Evolutionary conservation across 2,329 filamentous ascomycete species (phyloP).

Genomic region (Pseudopithomyces chartarum): DNA sequence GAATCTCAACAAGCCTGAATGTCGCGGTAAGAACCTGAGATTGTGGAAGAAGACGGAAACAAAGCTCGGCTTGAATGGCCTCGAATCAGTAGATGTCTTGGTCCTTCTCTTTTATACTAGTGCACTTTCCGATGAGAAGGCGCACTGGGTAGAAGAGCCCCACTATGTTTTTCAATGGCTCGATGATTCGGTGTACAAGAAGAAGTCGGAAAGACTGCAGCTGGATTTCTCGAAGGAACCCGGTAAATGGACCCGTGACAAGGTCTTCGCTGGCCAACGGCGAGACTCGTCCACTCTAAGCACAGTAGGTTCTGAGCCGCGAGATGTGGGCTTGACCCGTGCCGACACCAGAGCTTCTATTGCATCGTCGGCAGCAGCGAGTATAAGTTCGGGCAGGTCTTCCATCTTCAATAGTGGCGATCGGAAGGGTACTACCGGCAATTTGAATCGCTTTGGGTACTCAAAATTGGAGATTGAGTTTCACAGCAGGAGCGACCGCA

Average conservation of each 20-base stretch:
- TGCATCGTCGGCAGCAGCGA: constrained; percentile 16
- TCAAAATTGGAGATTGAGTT: constrained; percentile 35
- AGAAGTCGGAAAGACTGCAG: constrained; percentile 25
- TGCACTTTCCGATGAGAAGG: constrained; percentile 29
- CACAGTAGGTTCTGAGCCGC: background rate
- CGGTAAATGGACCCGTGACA: constrained; percentile 29
- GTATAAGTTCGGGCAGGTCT: constrained; percentile 12
- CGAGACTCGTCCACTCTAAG: constrained; percentile 21
- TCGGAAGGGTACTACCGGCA: constrained; percentile 7
- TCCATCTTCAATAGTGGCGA: constrained; percentile 14
- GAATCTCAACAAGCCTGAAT: constrained; percentile 34
- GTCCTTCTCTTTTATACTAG: constrained; percentile 38
- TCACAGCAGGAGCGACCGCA: constrained; percentile 29
- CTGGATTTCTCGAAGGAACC: constrained; percentile 38
- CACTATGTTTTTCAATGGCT: constrained; percentile 40
- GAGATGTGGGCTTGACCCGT: constrained; percentile 8
- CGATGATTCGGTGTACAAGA: constrained; percentile 27
- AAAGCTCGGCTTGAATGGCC: constrained; percentile 18
- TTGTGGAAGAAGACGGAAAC: constrained; percentile 32
- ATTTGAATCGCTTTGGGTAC: constrained; percentile 35
- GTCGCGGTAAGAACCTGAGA: constrained; percentile 34
- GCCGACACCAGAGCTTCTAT: constrained; percentile 19
- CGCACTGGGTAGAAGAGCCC: constrained; percentile 42
- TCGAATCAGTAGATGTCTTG: constrained; percentile 24
- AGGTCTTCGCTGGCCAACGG: constrained; percentile 23